Evolutionary conservation across 805 yeast genomes (phyloP), one percentile per base, ranked within the genome.

Genomic region (Yarrowia keelungensis): DNA sequence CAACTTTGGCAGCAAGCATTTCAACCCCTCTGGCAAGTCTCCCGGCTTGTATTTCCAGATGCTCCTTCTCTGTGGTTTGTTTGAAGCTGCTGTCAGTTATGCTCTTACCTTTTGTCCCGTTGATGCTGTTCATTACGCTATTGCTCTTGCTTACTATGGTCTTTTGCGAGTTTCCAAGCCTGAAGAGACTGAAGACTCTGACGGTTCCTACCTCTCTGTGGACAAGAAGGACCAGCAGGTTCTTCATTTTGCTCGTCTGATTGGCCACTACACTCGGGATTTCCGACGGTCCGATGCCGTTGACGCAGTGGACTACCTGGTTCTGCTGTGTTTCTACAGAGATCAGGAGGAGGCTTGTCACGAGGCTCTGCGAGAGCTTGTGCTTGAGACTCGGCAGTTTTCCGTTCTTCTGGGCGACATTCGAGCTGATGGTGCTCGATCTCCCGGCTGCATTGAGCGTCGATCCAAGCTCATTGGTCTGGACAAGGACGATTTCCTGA

Each of bases 41-140:
- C 87, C 90, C 71, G 89, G 89, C 26, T 80, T 88, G 76, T 95
- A 89, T 77, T 84, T 91, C 73, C 92, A 90, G 73, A 84, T 90
- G 1, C 81, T 93, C 72, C 77, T 91, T 9, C 81, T 92, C 73
- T 83, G 87, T 71, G 98, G 98, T 0, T 81, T 91, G 59, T 92
- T 88, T 76, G 97, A 92, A 74, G 82, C 84, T 69, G 97, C 97
- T 0, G 86, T 91, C 32, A 86, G 87, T 71, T 86, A 88, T 74
- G 78, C 88, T 41, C 84, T 85, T 73, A 79, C 83, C 42, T 80
- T 85, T 51, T 89, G 86, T 76, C 97, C 91, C 75, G 86, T 91
- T 68, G 97, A 92, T 74, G 89, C 97, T 11, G 95, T 92, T 15
- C 98, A 95, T 78, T 83, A 92, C 71, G 92, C 97, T 0, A 90